A percentile compares a stretch with the other conserved stretches of the same genome.
Evolutionary conservation across 2,329 filamentous ascomycete genomes (phyloP).

Genomic region (Beauveria rudraprayagi): DNA sequence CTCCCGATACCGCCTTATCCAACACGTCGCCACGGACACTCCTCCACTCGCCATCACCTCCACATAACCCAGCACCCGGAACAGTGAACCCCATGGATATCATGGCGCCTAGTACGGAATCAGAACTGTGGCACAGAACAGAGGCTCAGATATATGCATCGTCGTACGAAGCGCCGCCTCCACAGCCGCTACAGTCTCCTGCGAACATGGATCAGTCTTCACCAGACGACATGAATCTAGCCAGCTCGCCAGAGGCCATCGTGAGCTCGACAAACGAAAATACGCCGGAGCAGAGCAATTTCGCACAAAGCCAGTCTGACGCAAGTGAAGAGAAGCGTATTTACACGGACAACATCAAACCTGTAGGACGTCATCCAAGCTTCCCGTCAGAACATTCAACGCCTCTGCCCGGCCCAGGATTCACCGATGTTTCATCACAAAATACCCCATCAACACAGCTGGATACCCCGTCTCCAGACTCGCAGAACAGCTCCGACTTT

Average conservation of each 20-base stretch:
- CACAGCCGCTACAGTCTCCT: neutral
- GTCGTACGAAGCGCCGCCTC: slow-evolving; percentile 20
- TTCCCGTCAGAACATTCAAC: slow-evolving; percentile 35
- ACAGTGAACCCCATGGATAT: slow-evolving; percentile 48
- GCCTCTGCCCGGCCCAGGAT: slow-evolving; percentile 30
- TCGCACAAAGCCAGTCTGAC: slow-evolving; percentile 10
- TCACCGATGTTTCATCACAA: slow-evolving; percentile 32
- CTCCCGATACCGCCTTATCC: slow-evolving; percentile 14
- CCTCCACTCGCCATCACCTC: slow-evolving; percentile 20
- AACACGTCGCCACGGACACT: slow-evolving; percentile 3
- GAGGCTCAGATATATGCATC: slow-evolving; percentile 27
- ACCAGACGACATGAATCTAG: neutral
- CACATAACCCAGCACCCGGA: slow-evolving; percentile 31
- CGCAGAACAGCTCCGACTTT: slow-evolving; percentile 28
- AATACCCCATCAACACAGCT: slow-evolving; percentile 41
- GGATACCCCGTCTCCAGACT: slow-evolving; percentile 33
- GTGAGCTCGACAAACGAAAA: neutral
- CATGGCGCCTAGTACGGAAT: slow-evolving; percentile 36
- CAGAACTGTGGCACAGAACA: slow-evolving; percentile 29
- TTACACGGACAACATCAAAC: slow-evolving; percentile 19
- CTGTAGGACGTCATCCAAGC: slow-evolving; percentile 22
- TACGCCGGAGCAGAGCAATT: neutral
- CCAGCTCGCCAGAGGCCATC: neutral
- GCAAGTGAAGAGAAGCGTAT: slow-evolving; percentile 16
- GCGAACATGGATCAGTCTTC: neutral